Base-by-base conservation (phyloP, 805 yeast genomes). In the Ogataea paraovalis region DNA sequence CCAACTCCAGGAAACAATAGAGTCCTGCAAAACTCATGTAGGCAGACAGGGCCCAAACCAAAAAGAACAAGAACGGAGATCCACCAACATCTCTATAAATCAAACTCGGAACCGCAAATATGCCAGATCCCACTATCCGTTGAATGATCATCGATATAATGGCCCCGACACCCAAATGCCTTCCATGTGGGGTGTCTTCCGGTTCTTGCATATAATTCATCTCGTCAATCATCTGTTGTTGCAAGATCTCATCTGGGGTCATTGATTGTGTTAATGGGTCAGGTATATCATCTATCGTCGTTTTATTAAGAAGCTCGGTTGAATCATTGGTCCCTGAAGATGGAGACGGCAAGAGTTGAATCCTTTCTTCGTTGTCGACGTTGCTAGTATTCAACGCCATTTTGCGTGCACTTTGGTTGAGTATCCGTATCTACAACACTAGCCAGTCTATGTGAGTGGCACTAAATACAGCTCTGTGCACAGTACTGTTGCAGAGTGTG, bases 121-220 rank as follows among this genome's bases (percentile, higher is more conserved):
- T 85, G 0, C 94, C 94, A 0, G 90, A 82, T 0, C 95, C 94
- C 12, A 86, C 69, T 38, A 86, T 85, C 50, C 91, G 68, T 14
- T 87, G 79, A 6, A 86, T 73, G 55, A 83, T 82, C 48, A 84
- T 65, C 39, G 83, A 74, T 37, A 82, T 72, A 0, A 87, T 82
- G 6, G 89, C 80, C 55, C 76, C 83, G 2, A 83, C 62, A 0
- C 92, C 92, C 50, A 86, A 62, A 63, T 85, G 89, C 34, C 92
- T 69, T 1, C 92, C 92, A 54, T 83, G 89, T 1, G 91, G 91
- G 1, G 76, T 65, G 20, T 78, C 82, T 53, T 78, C 82, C 12
- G 60, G 54, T 14, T 53, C 54, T 14, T 55, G 57, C 12, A 65
- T 46, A 33, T 60, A 61, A 38, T 54, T 55, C 56, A 63, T 55